Evolutionary conservation across 805 yeast species (phyloP).

Genomic region (Zygosaccharomyces siamensis): DNA sequence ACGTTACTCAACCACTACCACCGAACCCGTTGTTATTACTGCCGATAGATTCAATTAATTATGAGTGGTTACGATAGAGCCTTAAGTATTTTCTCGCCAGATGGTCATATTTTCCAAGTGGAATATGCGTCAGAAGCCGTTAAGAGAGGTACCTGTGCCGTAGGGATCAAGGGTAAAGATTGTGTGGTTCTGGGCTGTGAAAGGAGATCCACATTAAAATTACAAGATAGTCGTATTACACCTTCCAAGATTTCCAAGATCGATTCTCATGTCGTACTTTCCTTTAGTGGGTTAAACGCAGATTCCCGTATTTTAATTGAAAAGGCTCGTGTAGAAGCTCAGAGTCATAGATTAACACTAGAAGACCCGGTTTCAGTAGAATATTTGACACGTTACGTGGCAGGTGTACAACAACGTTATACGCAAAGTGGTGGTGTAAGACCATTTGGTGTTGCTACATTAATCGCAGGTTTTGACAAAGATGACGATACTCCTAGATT

Average conservation of each 20-base stretch:
- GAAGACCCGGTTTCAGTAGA: conserved; percentile 93
- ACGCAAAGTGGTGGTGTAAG: conserved; percentile 98
- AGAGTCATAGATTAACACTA: conserved; percentile 85
- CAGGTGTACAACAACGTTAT: conserved; percentile 96
- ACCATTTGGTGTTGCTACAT: conserved; percentile 94
- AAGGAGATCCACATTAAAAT: conserved; percentile 87
- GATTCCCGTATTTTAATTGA: conserved; percentile 94
- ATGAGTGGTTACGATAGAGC: conserved; percentile 99
- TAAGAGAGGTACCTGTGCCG: conserved; percentile 96
- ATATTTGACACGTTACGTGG: conserved; percentile 87
- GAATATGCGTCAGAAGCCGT: conserved; percentile 98
- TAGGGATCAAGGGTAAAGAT: conserved; percentile 87
- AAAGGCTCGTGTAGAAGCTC: conserved; percentile 95
- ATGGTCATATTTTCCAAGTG: conserved; percentile 98
- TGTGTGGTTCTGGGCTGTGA: conserved; percentile 95
- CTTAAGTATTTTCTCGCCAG: conserved; percentile 96
- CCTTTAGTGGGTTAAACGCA: conserved; percentile 98
- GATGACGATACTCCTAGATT: conserved; percentile 69
- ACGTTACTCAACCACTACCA: too few relatives aligned
- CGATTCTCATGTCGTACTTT: conserved; percentile 84
- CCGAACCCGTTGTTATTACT: background rate
- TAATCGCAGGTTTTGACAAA: conserved; percentile 93
- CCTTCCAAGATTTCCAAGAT: conserved; percentile 90
- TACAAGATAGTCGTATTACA: conserved; percentile 94
- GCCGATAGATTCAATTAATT: background rate